phyloP scores from a whole-genome alignment of 2,329 filamentous ascomycete genomes.

The Balansia obtecta region DNA sequence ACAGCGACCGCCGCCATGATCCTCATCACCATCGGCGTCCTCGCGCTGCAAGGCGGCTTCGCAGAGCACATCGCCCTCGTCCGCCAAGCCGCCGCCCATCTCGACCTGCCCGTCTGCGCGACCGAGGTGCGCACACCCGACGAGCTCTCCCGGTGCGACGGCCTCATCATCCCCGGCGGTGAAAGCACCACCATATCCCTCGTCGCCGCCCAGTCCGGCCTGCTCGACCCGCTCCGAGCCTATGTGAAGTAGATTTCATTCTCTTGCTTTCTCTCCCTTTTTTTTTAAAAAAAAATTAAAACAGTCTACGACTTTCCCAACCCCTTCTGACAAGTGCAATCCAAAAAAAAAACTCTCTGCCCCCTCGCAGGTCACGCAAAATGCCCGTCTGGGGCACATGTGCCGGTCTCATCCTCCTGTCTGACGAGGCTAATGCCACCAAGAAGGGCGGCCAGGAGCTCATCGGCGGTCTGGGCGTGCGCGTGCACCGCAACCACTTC shows the following conservation, averaged over 20 bases:
- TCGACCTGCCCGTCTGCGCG: slow-evolving; percentile 44
- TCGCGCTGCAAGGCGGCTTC: slow-evolving; percentile 85
- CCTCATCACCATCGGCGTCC: slow-evolving; percentile 43
- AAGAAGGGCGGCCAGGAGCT: slow-evolving; percentile 89
- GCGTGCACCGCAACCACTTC: slow-evolving; percentile 90
- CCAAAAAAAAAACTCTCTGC: no score
- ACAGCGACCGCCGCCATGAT: slow-evolving; percentile 17
- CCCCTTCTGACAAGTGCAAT: no score
- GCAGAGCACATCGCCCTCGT: slow-evolving; percentile 75
- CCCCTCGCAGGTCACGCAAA: slow-evolving; percentile 46
- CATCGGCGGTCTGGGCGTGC: slow-evolving; percentile 80
- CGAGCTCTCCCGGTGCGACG: slow-evolving; percentile 64
- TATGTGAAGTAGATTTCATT: slow-evolving; percentile 68
- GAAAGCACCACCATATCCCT: slow-evolving; percentile 91
- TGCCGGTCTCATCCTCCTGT: slow-evolving; percentile 82
- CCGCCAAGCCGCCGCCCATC: slow-evolving; percentile 47
- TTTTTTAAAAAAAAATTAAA: no score
- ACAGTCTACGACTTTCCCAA: no score
- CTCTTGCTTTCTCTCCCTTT: no score
- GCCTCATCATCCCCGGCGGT: slow-evolving; percentile 80
- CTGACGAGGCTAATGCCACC: slow-evolving; percentile 74
- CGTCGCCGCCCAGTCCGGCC: slow-evolving; percentile 66
- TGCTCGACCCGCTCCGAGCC: slow-evolving; percentile 72
- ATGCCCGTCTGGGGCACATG: slow-evolving; percentile 94
- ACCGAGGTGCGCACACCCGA: slow-evolving; percentile 67